Evolutionary conservation across 257 asterid species (phyloP).

Genomic region (Solanum paucissectum): DNA sequence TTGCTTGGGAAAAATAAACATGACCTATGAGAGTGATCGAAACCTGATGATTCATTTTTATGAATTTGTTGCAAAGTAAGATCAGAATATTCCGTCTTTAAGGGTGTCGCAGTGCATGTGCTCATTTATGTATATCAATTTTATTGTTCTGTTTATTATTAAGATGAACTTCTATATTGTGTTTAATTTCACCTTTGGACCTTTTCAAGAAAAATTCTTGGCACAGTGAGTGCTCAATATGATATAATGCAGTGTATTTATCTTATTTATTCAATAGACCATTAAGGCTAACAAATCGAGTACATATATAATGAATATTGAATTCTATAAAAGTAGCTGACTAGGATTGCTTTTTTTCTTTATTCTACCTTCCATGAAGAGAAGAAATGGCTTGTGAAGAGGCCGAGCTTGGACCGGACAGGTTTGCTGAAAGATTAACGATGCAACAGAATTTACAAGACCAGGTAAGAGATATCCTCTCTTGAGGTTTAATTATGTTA

Average conservation of each 20-base stretch:
- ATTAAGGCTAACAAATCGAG: not conserved
- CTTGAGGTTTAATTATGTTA: not conserved
- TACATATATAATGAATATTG: not conserved
- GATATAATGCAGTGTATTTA: too few relatives aligned
- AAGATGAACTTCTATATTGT: too few relatives aligned
- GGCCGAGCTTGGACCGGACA: constrained; percentile 82
- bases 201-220: too few relatives aligned
- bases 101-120: not conserved
- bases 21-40: constrained; percentile 60
- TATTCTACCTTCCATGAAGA: constrained; percentile 26
- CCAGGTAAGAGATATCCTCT: constrained; percentile 32
- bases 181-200: too few relatives aligned
- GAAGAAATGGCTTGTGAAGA: constrained; percentile 88
- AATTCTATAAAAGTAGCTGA: not conserved
- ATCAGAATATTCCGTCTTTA: not conserved
- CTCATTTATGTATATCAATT: not conserved
- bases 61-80: constrained; percentile 71
- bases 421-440: constrained; percentile 45
- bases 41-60: constrained; percentile 76
- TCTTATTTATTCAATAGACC: too few relatives aligned
- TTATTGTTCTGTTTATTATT: too few relatives aligned
- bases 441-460: constrained; percentile 49
- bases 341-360: not conserved
- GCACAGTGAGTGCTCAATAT: not conserved
- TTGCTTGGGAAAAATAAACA: constrained; percentile 69